Evolutionary conservation across 768 basidiomycete genomes (phyloP).

Genomic region (Auriscalpium microsporum): DNA sequence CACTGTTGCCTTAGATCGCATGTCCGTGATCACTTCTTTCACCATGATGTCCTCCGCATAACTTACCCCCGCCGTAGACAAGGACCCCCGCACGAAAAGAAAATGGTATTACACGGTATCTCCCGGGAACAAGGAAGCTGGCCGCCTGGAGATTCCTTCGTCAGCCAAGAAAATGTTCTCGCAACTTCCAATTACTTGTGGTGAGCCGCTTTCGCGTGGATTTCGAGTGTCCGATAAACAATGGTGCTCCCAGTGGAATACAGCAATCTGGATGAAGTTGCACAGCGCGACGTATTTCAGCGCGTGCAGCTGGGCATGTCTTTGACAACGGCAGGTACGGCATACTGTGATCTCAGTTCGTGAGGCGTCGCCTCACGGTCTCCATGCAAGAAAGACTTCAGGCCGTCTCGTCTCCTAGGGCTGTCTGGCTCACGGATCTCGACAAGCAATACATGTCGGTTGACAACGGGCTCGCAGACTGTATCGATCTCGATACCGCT

Average conservation of each 20-base stretch:
- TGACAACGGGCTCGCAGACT: constrained; percentile 49
- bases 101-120: constrained; percentile 54
- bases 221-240: neutral
- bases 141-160: constrained; percentile 46
- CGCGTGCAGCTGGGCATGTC: constrained; percentile 75
- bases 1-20: neutral
- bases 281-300: constrained; percentile 75
- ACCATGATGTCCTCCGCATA: constrained; percentile 14
- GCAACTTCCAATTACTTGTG: constrained; percentile 52
- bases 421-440: constrained; percentile 55
- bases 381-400: constrained; percentile 58
- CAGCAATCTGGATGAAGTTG: constrained; percentile 37
- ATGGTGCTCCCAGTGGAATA: constrained; percentile 52
- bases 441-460: constrained; percentile 45
- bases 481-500: constrained; percentile 53
- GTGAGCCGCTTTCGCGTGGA: constrained; percentile 25
- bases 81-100: constrained; percentile 47
- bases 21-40: neutral
- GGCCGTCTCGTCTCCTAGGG: constrained; percentile 65
- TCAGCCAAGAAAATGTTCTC: constrained; percentile 41
- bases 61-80: constrained; percentile 34
- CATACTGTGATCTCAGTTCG: neutral
- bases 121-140: constrained; percentile 29
- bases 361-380: neutral
- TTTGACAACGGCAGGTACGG: constrained; percentile 59